These are phyloP conservation scores for Plasmodium relictum DNA, from an alignment of 169 alveolate species.

Conservation along the genomic window DNA sequence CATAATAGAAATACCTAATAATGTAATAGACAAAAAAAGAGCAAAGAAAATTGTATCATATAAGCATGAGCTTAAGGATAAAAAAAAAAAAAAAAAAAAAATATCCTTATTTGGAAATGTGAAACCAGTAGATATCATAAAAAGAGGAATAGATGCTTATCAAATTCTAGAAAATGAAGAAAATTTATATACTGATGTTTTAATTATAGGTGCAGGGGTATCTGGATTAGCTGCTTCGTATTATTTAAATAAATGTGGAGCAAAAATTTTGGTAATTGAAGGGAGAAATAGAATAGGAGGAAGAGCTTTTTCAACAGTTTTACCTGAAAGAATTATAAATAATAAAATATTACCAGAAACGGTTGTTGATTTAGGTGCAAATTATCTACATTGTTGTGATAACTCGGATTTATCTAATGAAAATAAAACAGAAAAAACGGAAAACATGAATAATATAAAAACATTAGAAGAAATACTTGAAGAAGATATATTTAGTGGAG, in stretches of 20 bases:
- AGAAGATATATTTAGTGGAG: neutral
- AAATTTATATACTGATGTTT: constrained; percentile 78
- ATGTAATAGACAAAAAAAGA: constrained; percentile 10
- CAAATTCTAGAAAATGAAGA: constrained; percentile 20
- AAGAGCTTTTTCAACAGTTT: constrained; percentile 80
- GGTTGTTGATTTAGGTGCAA: constrained; percentile 84
- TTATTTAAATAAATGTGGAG: constrained; percentile 80
- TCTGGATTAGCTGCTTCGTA: constrained; percentile 86
- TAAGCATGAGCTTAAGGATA: constrained; percentile 21
- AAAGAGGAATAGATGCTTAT: constrained; percentile 47
- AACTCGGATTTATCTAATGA: constrained; percentile 12
- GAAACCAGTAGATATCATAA: constrained; percentile 63
- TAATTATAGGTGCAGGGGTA: constrained; percentile 86
- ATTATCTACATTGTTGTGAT: constrained; percentile 85
- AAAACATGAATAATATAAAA: neutral
- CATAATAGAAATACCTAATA: constrained; percentile 21
- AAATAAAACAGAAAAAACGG: neutral
- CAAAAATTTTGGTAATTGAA: constrained; percentile 79
- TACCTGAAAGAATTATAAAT: constrained; percentile 70
- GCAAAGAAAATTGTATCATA: constrained; percentile 7
- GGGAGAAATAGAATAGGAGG: constrained; percentile 87
- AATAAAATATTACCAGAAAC: constrained; percentile 76
- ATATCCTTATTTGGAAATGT: constrained; percentile 65
- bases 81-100: constrained; percentile 16
- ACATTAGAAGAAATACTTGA: neutral